These are phyloP conservation scores for Apiotrichum laibachii DNA, from an alignment of 1,284 basidiomycete species.

Conservation along the genomic window DNA sequence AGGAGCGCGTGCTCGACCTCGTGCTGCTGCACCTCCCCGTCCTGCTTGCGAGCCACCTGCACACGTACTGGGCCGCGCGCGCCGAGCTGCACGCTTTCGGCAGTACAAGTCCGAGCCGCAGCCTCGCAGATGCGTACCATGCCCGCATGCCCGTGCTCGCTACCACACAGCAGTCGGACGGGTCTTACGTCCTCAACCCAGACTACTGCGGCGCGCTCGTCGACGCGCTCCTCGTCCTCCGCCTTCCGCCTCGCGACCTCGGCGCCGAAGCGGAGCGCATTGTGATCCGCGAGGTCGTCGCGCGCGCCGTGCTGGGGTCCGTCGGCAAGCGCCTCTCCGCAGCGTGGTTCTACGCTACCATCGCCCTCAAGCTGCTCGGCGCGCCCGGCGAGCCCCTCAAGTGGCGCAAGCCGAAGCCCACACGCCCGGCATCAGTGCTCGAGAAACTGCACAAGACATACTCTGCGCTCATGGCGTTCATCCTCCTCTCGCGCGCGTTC, in stretches of 20 bases:
- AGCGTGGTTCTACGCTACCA: constrained; percentile 49
- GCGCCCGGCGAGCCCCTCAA: neutral
- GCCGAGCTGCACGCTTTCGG: constrained; percentile 1
- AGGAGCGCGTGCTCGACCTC: constrained; percentile 19
- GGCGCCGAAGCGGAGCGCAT: constrained; percentile 43
- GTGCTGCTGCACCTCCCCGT: constrained; percentile 34
- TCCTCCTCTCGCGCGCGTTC: constrained; percentile 13
- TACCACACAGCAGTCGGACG: neutral
- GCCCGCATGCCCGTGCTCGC: constrained; percentile 32
- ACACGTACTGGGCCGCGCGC: constrained; percentile 28
- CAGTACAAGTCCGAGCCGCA: no score
- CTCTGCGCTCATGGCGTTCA: neutral
- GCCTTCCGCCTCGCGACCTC: constrained; percentile 46
- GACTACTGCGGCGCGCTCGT: constrained; percentile 49
- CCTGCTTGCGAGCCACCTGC: constrained; percentile 28
- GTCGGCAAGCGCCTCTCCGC: constrained; percentile 43
- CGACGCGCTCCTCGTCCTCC: constrained; percentile 42
- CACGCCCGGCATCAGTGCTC: neutral
- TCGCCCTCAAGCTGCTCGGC: constrained; percentile 17
- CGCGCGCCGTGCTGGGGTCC: constrained; percentile 45
- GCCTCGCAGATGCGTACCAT: constrained; percentile 30
- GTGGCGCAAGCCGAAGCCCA: neutral
- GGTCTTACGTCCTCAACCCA: constrained; percentile 27
- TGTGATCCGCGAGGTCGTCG: constrained; percentile 51
- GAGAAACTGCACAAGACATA: neutral